Evolutionary conservation across 371 early-diverging fungal genomes (phyloP).

Genomic region (Mucor indicus): DNA sequence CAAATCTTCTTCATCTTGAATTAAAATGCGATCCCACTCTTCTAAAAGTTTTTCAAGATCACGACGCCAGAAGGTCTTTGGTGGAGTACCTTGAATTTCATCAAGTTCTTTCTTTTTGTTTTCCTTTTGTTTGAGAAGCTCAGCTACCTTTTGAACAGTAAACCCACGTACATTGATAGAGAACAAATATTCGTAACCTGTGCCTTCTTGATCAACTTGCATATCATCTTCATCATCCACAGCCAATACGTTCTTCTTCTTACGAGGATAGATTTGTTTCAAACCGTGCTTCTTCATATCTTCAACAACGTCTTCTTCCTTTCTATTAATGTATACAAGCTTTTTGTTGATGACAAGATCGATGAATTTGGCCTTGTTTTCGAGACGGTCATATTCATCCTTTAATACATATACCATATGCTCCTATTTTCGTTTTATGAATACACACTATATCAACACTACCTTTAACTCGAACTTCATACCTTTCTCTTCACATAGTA

Average conservation of each 20-base stretch:
- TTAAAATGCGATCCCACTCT: slow-evolving; percentile 63
- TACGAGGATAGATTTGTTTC: slow-evolving; percentile 53
- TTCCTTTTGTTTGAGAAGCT: slow-evolving; percentile 73
- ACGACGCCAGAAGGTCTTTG: slow-evolving; percentile 86
- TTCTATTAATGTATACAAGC: slow-evolving; percentile 86
- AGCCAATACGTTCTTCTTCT: slow-evolving; percentile 34
- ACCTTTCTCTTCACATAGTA: slow-evolving; percentile 94
- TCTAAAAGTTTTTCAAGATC: slow-evolving; percentile 82
- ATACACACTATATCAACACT: neutral
- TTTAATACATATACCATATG: slow-evolving; percentile 70
- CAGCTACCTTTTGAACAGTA: slow-evolving; percentile 88
- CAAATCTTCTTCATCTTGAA: slow-evolving; percentile 30
- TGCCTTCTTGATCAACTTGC: slow-evolving; percentile 11
- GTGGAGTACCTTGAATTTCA: slow-evolving; percentile 62
- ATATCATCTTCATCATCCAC: slow-evolving; percentile 36
- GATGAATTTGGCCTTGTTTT: slow-evolving; percentile 95
- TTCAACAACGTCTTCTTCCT: slow-evolving; percentile 73
- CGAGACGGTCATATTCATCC: slow-evolving; percentile 74
- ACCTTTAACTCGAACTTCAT: neutral
- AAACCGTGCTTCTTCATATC: slow-evolving; percentile 81
- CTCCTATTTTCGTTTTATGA: slow-evolving; percentile 22
- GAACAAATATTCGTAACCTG: slow-evolving; percentile 94
- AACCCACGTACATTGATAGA: slow-evolving; percentile 92
- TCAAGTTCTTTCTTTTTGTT: slow-evolving; percentile 73
- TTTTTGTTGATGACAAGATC: slow-evolving; percentile 85